Percentiles rank a stretch among this genome's conserved stretches.
phyloP scores from a whole-genome alignment of 2,329 filamentous ascomycete genomes.

The Trichophaea hybrida region DNA sequence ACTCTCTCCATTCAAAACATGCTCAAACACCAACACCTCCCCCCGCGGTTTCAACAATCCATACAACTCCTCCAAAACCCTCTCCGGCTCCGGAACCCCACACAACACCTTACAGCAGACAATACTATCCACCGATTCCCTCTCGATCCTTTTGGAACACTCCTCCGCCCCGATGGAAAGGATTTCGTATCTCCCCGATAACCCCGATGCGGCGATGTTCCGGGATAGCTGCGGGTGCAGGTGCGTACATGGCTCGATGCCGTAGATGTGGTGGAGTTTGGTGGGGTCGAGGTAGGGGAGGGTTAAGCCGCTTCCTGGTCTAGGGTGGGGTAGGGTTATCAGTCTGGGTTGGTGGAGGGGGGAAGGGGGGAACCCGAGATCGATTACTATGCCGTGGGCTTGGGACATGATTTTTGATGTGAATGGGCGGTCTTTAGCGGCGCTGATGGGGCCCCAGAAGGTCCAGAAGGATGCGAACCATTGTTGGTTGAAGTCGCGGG shows the following conservation, averaged over 20 bases:
- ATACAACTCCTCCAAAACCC: conserved; percentile 37
- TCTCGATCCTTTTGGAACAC: conserved; percentile 34
- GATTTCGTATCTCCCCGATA: conserved; percentile 38
- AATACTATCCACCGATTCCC: conserved; percentile 42
- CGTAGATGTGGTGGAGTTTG: conserved; percentile 38
- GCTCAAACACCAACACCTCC: conserved; percentile 41
- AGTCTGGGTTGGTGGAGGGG: background rate
- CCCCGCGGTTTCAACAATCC: conserved; percentile 41
- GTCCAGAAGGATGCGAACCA: conserved; percentile 12
- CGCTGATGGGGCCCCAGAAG: conserved; percentile 7
- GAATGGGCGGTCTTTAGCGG: conserved; percentile 25
- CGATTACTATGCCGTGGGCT: conserved; percentile 35
- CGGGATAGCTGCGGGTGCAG: conserved; percentile 36
- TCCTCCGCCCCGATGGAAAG: conserved; percentile 37
- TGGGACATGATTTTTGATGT: conserved; percentile 32
- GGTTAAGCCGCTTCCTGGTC: conserved; percentile 40
- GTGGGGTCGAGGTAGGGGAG: conserved; percentile 35
- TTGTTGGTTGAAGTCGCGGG: conserved; percentile 3
- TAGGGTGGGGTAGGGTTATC: conserved; percentile 1
- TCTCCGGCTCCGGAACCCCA: conserved; percentile 35
- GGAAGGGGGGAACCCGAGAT: conserved; percentile 31
- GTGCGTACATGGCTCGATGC: conserved; percentile 39
- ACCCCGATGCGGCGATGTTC: conserved; percentile 33
- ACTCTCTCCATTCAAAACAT: conserved; percentile 38
- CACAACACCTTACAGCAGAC: conserved; percentile 42